Percentiles rank a stretch among this genome's conserved stretches.
These are phyloP conservation scores for Thecaphora thlaspeos DNA, from an alignment of 1,284 basidiomycete species.

Conservation along the genomic window DNA sequence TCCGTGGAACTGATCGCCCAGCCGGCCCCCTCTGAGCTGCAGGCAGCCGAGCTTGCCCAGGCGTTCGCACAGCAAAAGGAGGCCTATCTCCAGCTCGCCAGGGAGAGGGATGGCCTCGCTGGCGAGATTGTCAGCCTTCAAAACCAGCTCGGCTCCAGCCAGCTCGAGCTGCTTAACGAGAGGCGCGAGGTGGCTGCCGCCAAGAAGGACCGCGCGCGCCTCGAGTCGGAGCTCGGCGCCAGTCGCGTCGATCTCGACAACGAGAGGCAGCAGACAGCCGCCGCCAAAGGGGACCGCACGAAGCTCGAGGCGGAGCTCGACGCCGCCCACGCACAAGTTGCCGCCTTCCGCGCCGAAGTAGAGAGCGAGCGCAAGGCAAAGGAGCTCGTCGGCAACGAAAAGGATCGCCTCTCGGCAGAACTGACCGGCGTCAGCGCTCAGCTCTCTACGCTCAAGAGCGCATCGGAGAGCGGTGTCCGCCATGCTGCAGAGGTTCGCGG, in stretches of 20 bases:
- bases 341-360: conserved; percentile 21
- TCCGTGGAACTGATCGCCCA: too few relatives aligned
- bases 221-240: not conserved
- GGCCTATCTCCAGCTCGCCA: conserved; percentile 14
- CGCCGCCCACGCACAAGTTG: conserved; percentile 20
- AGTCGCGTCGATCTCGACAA: conserved; percentile 9
- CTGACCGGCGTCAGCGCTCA: conserved; percentile 33
- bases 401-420: conserved; percentile 27
- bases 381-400: conserved; percentile 25
- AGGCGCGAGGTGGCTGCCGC: too few relatives aligned
- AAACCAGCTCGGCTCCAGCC: conserved; percentile 19
- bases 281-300: conserved; percentile 17
- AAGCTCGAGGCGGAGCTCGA: conserved; percentile 19
- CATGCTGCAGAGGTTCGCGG: conserved; percentile 33
- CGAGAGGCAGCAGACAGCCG: conserved; percentile 22
- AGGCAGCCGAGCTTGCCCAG: too few relatives aligned
- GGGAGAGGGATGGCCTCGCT: not conserved
- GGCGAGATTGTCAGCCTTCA: conserved; percentile 22
- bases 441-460: conserved; percentile 29
- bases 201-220: too few relatives aligned
- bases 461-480: conserved; percentile 29
- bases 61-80: not conserved
- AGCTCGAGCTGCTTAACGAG: too few relatives aligned
- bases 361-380: conserved; percentile 33
- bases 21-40: too few relatives aligned